A percentile compares a stretch with the other conserved stretches of the same genome.
Evolutionary conservation across 352 stramenopile species (phyloP).

Genomic region (Pythium volutum): DNA sequence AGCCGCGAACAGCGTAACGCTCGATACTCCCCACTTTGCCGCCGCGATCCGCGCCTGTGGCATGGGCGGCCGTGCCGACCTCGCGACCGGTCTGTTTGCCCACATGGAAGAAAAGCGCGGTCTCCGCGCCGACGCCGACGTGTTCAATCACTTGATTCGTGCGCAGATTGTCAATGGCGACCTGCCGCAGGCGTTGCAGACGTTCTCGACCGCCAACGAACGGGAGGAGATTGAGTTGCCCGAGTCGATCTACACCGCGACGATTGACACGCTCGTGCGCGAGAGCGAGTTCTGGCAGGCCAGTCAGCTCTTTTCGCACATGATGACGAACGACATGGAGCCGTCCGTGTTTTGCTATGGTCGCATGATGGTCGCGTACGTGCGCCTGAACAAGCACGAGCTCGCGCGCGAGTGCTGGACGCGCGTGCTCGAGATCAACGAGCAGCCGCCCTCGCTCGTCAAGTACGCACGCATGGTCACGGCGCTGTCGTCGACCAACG

Average conservation of each 20-base stretch:
- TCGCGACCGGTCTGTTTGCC: slow-evolving; percentile 52
- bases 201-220: slow-evolving; percentile 55
- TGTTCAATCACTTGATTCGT: slow-evolving; percentile 75
- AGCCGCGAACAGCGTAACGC: slow-evolving; percentile 17
- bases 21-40: slow-evolving; percentile 43
- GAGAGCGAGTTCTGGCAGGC: slow-evolving; percentile 65
- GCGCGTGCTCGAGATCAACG: slow-evolving; percentile 53
- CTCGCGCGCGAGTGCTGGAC: slow-evolving; percentile 67
- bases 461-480: slow-evolving; percentile 70
- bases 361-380: slow-evolving; percentile 73
- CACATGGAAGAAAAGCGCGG: slow-evolving; percentile 58
- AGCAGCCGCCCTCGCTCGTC: slow-evolving; percentile 33
- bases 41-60: slow-evolving; percentile 65
- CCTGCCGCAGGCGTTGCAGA: slow-evolving; percentile 71
- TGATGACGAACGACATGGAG: slow-evolving; percentile 57
- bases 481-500: slow-evolving; percentile 54
- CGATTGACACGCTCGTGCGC: slow-evolving; percentile 66
- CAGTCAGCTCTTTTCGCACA: slow-evolving; percentile 66
- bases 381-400: slow-evolving; percentile 63
- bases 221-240: slow-evolving; percentile 39
- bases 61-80: slow-evolving; percentile 52
- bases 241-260: slow-evolving; percentile 75
- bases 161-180: slow-evolving; percentile 68
- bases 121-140: slow-evolving; percentile 38
- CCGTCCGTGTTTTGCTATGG: slow-evolving; percentile 74